Base-by-base conservation (phyloP, 1,284 basidiomycete genomes). In the Fistulina hepatica region DNA sequence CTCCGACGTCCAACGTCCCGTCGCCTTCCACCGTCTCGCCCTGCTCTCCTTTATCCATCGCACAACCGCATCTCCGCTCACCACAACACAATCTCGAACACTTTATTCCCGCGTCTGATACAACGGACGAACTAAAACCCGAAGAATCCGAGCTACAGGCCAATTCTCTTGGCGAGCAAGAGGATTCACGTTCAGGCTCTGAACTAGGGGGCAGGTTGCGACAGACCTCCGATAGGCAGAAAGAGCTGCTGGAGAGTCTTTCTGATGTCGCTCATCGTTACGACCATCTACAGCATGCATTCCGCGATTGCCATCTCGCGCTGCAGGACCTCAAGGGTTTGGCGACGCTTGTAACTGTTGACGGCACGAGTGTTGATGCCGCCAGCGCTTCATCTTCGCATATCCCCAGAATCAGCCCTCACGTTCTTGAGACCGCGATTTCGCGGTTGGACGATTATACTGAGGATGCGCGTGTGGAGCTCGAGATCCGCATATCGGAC, bases 381-480 rank as follows among this genome's bases (percentile, higher is more conserved):
- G 35, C 39, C 21, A 34, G 40, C 11, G 20, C n/a, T 10, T 28
- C 43, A 5, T 36, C 40, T 13, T 37, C 40, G 1, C 26, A 30
- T 11, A 25, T 37, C 15, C 36, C 38, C 17, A 30, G 7, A 30
- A 30, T n/a, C 27, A 12, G n/a, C 6, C 27, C 6, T 6, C n/a
- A 67, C 3, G 53, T 72, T 6, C 52, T 90, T 3, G 58, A 59
- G 13, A 64, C 63, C 1, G 73, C 77, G 1, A 61, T 86, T 4
- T 69, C 78, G 33, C 69, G 82, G 2, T 62, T 92, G 26, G 69
- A 79, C 46, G 84, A 92, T 53, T 85, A 76, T 46, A 76, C 77
- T 15, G 88, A 91, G 55, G 88, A 92, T 48, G 79, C 77, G 1
- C 72, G 84, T 2, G 88, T 92, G 3, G 88, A 91, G 52, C 63